These are phyloP conservation scores for Quambalaria eucalypti DNA, from an alignment of 1,284 basidiomycete species.

Conservation along the genomic window DNA sequence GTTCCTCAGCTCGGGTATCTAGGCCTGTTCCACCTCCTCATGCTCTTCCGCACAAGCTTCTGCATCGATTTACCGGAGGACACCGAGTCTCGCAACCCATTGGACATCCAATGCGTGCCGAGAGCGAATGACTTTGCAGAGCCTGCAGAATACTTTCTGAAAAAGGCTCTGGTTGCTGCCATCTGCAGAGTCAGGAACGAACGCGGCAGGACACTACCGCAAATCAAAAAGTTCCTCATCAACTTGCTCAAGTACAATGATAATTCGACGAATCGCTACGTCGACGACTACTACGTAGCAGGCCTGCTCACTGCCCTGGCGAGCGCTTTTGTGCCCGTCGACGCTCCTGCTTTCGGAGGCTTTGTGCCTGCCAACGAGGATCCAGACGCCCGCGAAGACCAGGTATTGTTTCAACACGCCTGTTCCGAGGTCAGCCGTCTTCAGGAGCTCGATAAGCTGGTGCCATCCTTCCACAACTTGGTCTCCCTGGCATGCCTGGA, in stretches of 20 bases:
- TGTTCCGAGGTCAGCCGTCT: conserved; percentile 64
- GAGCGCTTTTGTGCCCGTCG: conserved; percentile 57
- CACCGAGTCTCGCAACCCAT: not conserved
- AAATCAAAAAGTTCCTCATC: conserved; percentile 82
- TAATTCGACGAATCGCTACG: conserved; percentile 84
- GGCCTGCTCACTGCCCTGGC: conserved; percentile 75
- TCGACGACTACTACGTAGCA: conserved; percentile 84
- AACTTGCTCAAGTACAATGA: conserved; percentile 88
- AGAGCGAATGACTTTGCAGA: conserved; percentile 89
- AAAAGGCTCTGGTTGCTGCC: conserved; percentile 73
- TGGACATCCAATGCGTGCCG: conserved; percentile 65
- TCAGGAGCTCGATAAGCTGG: conserved; percentile 85
- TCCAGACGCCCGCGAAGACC: conserved; percentile 27
- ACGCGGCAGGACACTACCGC: conserved; percentile 71
- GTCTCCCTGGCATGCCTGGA: conserved; percentile 65
- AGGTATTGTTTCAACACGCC: conserved; percentile 22
- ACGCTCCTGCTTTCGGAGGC: conserved; percentile 17
- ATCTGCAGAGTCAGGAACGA: conserved; percentile 71
- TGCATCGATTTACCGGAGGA: conserved; percentile 57
- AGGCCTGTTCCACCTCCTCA: conserved; percentile 90
- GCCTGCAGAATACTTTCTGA: conserved; percentile 83
- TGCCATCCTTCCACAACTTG: conserved; percentile 88
- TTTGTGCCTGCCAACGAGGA: conserved; percentile 24
- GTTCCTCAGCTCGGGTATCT: conserved; percentile 69
- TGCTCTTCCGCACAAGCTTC: conserved; percentile 77